Evolutionary conservation across 2,329 filamentous ascomycete genomes (phyloP).

Genomic region (Cladobotryum protrusum): DNA sequence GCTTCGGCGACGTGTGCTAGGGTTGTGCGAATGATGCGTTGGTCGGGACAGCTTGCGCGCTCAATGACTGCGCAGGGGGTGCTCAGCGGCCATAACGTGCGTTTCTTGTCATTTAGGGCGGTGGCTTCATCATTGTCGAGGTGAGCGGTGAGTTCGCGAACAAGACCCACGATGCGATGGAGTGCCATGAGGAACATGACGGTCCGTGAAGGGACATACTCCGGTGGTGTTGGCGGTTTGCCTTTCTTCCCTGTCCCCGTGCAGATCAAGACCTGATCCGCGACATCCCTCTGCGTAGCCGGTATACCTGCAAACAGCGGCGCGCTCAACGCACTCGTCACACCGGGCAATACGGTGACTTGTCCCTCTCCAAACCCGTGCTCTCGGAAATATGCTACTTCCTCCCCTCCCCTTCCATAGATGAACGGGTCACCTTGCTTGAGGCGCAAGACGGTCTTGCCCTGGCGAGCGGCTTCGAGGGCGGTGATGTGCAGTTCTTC

Average conservation of each 20-base stretch:
- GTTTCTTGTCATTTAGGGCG: not conserved
- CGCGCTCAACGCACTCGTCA: constrained; percentile 81
- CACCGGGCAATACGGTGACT: constrained; percentile 72
- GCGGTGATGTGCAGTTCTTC: constrained; percentile 80
- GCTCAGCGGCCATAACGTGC: constrained; percentile 59
- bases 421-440: constrained; percentile 98
- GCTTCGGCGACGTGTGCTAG: constrained; percentile 72
- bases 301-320: constrained; percentile 86
- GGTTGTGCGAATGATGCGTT: constrained; percentile 85
- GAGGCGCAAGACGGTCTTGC: constrained; percentile 76
- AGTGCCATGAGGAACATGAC: constrained; percentile 94
- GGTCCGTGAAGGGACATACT: constrained; percentile 69
- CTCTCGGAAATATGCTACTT: constrained; percentile 72
- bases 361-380: constrained; percentile 44
- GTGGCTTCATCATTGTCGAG: constrained; percentile 20
- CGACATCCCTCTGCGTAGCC: constrained; percentile 79
- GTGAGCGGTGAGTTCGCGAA: constrained; percentile 59
- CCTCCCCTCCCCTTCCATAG: constrained; percentile 91
- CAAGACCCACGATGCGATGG: constrained; percentile 70
- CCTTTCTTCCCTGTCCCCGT: constrained; percentile 94
- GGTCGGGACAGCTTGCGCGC: constrained; percentile 87
- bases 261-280: constrained; percentile 92
- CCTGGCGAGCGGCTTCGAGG: constrained; percentile 56
- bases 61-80: constrained; percentile 92
- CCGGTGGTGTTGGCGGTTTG: constrained; percentile 71